Conservation (phyloP, 371 early-diverging fungal genomes). For the Mortierella sp. region DNA sequence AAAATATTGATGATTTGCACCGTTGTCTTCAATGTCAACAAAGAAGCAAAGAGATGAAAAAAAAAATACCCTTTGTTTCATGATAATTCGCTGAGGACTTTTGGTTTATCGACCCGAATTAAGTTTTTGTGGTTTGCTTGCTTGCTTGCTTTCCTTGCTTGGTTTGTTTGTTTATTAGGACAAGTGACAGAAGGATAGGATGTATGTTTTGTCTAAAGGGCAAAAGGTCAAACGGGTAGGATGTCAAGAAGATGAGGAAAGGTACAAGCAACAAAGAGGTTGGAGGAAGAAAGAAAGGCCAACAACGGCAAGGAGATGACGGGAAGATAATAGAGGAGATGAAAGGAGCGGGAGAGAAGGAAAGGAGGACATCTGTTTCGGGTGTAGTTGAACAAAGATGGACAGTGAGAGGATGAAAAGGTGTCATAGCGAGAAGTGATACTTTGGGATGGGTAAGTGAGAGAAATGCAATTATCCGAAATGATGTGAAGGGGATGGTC, state of each 20-base stretch:
- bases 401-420: not conserved
- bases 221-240: too few species aligned
- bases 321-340: too few species aligned
- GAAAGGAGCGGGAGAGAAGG: not conserved
- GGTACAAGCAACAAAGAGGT: not conserved
- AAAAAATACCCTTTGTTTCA: not conserved
- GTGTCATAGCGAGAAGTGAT: not conserved
- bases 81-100: not conserved
- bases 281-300: not conserved
- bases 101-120: too few species aligned
- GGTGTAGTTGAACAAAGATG: not conserved
- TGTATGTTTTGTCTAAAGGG: too few species aligned
- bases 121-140: too few species aligned
- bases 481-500: too few species aligned
- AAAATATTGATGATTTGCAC: not conserved
- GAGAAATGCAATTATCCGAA: not conserved
- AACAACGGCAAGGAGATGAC: too few species aligned
- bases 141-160: too few species aligned
- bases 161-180: too few species aligned
- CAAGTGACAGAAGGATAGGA: too few species aligned
- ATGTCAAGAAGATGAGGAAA: too few species aligned
- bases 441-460: too few species aligned
- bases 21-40: not conserved
- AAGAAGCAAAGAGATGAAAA: not conserved
- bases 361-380: not conserved